phyloP scores from a whole-genome alignment of 2,329 filamentous ascomycete species.

The Arthroderma sp. region DNA sequence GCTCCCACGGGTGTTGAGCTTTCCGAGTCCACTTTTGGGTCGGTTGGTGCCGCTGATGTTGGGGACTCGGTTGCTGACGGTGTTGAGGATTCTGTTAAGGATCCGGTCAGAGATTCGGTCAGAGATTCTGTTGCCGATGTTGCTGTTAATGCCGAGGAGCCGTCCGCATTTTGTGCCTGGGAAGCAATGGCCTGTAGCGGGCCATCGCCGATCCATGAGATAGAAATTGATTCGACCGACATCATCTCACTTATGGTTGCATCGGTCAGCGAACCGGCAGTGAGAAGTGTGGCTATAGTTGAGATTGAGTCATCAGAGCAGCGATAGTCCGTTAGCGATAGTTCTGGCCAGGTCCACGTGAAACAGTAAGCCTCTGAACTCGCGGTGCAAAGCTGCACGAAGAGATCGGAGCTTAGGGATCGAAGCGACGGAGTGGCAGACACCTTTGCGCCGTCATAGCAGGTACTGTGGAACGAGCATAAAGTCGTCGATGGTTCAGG shows the following conservation, averaged over 20 bases:
- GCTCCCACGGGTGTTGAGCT: conserved; percentile 8
- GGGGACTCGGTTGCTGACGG: background rate
- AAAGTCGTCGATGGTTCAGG: background rate
- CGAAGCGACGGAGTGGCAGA: background rate
- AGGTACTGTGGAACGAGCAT: background rate
- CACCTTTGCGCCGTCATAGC: background rate
- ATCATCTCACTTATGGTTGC: background rate
- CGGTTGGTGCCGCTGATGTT: background rate
- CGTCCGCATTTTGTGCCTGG: background rate
- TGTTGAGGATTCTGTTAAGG: background rate
- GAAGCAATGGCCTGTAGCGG: background rate
- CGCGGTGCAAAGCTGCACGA: background rate
- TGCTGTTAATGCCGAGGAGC: background rate
- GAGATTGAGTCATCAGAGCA: background rate
- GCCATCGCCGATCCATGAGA: background rate
- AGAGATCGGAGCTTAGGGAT: background rate
- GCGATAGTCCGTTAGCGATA: background rate
- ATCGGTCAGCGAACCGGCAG: background rate
- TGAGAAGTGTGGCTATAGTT: background rate
- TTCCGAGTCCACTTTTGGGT: background rate
- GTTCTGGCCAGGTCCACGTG: background rate
- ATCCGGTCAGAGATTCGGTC: background rate
- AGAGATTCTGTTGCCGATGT: background rate
- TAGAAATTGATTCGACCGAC: background rate
- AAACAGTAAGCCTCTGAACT: background rate